phyloP scores from a whole-genome alignment of 495 filamentous ascomycete species.

The Saxispiralis lemnorum region DNA sequence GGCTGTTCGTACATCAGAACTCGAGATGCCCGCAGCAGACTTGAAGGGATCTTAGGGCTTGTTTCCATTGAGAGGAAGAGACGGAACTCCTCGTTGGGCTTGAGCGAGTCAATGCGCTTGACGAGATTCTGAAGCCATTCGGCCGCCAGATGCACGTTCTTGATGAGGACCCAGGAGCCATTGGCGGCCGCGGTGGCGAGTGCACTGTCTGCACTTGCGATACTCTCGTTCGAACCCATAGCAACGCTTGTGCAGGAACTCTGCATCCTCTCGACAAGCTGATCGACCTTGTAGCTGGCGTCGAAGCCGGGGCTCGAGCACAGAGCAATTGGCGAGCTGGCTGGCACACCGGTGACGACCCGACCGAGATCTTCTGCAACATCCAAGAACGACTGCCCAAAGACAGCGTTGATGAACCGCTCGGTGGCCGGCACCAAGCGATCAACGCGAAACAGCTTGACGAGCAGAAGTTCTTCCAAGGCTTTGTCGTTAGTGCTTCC shows the following conservation, averaged over 20 bases:
- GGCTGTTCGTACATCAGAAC: conserved; percentile 98
- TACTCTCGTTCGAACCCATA: conserved; percentile 93
- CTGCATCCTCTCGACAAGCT: conserved; percentile 64
- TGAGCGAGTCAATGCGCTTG: conserved; percentile 87
- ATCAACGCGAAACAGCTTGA: conserved; percentile 90
- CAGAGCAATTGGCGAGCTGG: conserved; percentile 72
- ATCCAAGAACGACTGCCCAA: conserved; percentile 70
- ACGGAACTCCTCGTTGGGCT: conserved; percentile 83
- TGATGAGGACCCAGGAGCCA: conserved; percentile 91
- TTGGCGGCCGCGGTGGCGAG: conserved; percentile 82
- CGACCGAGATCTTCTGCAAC: conserved; percentile 67
- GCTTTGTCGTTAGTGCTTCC: conserved; percentile 52
- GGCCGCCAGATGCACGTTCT: conserved; percentile 95
- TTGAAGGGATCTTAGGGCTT: conserved; percentile 91
- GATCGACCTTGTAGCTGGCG: conserved; percentile 96
- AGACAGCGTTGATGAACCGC: conserved; percentile 72
- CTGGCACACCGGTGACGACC: conserved; percentile 65
- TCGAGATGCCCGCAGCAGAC: conserved; percentile 76
- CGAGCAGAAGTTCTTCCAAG: conserved; percentile 67
- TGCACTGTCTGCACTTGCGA: conserved; percentile 83
- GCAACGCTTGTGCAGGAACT: conserved; percentile 86
- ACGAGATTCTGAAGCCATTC: conserved; percentile 93
- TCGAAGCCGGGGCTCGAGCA: conserved; percentile 94
- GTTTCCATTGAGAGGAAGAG: conserved; percentile 97
- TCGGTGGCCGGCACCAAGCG: conserved; percentile 85